Percentiles rank a stretch among this genome's conserved stretches.
Evolutionary conservation across 1,139 yeast species (phyloP).

Genomic region (Magnusiomyces paraingens): DNA sequence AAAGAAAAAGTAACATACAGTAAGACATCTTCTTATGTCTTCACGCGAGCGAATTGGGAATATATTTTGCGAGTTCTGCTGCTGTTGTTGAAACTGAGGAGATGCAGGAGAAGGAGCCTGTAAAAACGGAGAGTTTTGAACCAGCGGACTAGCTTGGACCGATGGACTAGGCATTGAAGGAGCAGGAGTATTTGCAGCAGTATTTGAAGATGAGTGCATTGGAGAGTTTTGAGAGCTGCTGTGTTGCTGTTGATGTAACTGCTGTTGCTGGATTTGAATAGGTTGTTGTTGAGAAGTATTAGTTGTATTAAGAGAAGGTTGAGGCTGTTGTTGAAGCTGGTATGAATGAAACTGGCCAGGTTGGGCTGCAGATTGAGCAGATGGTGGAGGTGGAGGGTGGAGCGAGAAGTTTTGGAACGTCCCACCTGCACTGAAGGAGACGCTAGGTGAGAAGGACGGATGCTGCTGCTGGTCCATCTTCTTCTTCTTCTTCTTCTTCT

Average conservation of each 20-base stretch:
- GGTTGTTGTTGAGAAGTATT: background rate
- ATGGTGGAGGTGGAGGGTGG: background rate
- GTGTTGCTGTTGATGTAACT: constrained; percentile 1
- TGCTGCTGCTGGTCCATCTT: background rate
- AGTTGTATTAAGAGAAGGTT: background rate
- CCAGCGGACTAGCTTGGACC: no score
- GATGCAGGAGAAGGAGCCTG: background rate
- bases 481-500: no score
- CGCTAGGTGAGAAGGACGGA: background rate
- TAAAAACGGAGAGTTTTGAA: background rate
- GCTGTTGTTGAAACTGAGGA: no score
- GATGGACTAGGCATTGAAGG: no score
- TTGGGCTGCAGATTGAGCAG: background rate
- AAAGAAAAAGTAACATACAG: background rate
- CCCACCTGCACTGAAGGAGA: background rate
- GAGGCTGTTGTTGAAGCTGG: background rate
- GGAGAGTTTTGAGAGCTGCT: background rate
- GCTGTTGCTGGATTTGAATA: constrained; percentile 7
- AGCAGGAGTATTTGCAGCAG: no score
- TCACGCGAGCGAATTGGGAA: background rate
- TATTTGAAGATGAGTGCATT: no score
- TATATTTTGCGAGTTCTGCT: background rate
- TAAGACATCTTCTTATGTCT: background rate
- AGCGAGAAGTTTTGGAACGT: background rate
- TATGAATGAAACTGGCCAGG: background rate